Base-by-base conservation (phyloP, 2,329 filamentous ascomycete genomes). In the Pseudogymnoascus sp. region DNA sequence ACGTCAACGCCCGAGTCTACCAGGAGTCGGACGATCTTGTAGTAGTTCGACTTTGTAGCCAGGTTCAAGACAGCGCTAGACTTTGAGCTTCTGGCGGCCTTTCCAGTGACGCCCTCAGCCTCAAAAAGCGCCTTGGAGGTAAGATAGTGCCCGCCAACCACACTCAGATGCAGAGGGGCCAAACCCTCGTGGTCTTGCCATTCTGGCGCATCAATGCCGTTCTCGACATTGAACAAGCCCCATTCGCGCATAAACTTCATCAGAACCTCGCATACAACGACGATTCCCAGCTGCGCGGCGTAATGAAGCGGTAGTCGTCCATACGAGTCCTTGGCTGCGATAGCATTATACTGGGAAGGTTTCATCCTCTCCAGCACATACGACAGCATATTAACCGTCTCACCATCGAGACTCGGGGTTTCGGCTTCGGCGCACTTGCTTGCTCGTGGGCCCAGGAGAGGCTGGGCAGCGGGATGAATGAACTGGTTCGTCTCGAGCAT, bases 101-200 rank as follows among this genome's bases (percentile, higher is more conserved):
- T 54, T 54, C 47, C 47, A 6, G 57, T 58, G 14, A 92, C 84
- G 65, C 87, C 87, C 70, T 96, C 92, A 2, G 90, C 87, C 62
- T 89, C 84, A 0, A 99, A 79, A 3, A 99, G 81, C 14, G 86
- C 84, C 67, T 89, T 84, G 0, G 92, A 97, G 0, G 93, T 96
- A 59, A 92, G 77, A 2, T 90, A 86, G 72, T 99, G 94, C 0
- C 93, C 93, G 41, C 90, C 92, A 57, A 96, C 89, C 25, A 97
- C 93, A 68, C 89, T 91, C 47, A 99, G 82, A 76, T 99, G 93
- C 41, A 99, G 78, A 0, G 94, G 94, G 8, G 92, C 90, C 73
- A 88, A 91, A 16, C 94, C 93, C 69, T 97, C 94, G 18, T 86
- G 83, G 71, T 99, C 94, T 74, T 97, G 93, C 93, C 93, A 97